Percentiles rank a stretch among this genome's conserved stretches.
Conservation (phyloP, 192 early-diverging fungal genomes). For the Linnemannia exigua region DNA sequence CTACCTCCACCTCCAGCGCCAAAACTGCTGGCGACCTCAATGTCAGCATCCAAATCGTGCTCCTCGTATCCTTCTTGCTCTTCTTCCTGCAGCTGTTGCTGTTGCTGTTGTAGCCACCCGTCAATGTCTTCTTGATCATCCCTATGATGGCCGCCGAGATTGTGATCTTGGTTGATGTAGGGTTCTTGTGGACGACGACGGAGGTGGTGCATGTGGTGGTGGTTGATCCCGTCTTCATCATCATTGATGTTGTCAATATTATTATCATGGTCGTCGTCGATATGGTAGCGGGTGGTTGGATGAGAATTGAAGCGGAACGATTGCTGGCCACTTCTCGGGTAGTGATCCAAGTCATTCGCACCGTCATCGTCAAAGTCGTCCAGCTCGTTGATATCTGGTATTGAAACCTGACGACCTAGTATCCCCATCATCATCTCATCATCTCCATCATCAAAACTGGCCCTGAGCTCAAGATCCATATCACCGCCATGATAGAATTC, state of each 20-base stretch:
- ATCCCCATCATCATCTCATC: neutral
- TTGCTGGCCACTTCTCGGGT: neutral
- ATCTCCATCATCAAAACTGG: neutral
- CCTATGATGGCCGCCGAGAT: neutral
- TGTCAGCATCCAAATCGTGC: constrained; percentile 35
- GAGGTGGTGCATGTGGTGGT: neutral
- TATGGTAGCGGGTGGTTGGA: neutral
- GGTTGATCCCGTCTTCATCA: neutral
- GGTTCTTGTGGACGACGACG: neutral
- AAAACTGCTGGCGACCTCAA: constrained; percentile 20
- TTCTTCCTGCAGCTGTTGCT: neutral
- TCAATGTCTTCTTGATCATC: neutral
- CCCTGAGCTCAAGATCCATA: too few relatives aligned
- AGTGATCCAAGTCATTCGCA: neutral
- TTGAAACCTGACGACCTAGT: neutral
- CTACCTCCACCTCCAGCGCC: neutral
- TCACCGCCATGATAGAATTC: neutral
- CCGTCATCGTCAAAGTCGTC: neutral
- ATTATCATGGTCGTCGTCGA: too few relatives aligned
- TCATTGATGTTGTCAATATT: neutral
- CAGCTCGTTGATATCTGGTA: too few relatives aligned
- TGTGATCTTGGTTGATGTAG: neutral
- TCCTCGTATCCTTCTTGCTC: constrained; percentile 10
- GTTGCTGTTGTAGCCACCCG: neutral
- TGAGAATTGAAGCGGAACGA: neutral